Percentiles rank a stretch among this genome's conserved stretches.
These are phyloP conservation scores for Anthoceros angustus DNA, from an alignment of 225 moss, liverwort and hornwort species.

Conservation along the genomic window DNA sequence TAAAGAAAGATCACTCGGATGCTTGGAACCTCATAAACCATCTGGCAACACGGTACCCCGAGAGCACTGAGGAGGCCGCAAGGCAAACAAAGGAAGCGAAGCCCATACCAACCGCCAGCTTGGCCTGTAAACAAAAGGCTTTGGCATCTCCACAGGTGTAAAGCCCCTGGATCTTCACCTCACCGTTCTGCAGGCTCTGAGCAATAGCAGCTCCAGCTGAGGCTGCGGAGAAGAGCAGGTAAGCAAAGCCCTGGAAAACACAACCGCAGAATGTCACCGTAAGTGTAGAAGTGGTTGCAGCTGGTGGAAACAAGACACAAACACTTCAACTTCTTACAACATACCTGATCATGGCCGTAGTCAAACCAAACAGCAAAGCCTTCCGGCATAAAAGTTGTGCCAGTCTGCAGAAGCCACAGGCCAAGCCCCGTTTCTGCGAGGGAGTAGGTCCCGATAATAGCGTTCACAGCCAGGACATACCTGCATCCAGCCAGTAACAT, in stretches of 20 bases:
- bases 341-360: conserved; percentile 2
- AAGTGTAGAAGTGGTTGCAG: no score
- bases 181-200: conserved; percentile 31
- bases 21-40: conserved; percentile 18
- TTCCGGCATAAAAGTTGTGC: not conserved
- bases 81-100: conserved; percentile 48
- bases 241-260: conserved; percentile 30
- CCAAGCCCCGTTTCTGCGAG: not conserved
- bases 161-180: conserved; percentile 13
- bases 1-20: not conserved
- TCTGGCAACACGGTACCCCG: conserved; percentile 42
- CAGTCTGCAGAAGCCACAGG: not conserved
- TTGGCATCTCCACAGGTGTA: conserved; percentile 23
- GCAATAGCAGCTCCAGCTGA: conserved; percentile 41
- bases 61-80: conserved; percentile 28
- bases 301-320: no score
- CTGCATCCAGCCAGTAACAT: not conserved
- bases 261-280: not conserved
- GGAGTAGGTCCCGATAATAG: conserved; percentile 1
- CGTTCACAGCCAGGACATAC: conserved; percentile 2
- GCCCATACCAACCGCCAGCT: conserved; percentile 28
- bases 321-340: not conserved
- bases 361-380: not conserved
- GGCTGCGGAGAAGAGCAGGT: conserved; percentile 41
- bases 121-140: conserved; percentile 35